Evolutionary conservation across 1,139 yeast genomes (phyloP).

Genomic region (Diutina scorzettiae): DNA sequence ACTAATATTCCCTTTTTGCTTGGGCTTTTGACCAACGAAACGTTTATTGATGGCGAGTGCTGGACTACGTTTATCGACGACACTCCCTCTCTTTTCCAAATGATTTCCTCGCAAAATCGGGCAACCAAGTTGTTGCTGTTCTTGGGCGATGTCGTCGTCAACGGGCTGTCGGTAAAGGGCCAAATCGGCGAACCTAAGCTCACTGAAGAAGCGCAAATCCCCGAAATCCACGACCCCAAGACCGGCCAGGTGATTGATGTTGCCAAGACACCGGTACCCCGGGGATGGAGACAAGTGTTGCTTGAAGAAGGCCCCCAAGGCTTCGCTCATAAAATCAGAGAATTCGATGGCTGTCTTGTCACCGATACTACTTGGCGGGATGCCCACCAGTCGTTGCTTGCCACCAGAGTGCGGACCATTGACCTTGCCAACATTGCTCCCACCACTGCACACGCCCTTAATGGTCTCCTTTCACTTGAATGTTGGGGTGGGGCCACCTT

Average conservation of each 20-base stretch:
- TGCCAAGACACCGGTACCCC: slow-evolving; percentile 40
- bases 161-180: slow-evolving; percentile 92
- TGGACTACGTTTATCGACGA: slow-evolving; percentile 99
- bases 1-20: slow-evolving; percentile 93
- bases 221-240: slow-evolving; percentile 49
- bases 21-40: slow-evolving; percentile 84
- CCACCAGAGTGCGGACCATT: slow-evolving; percentile 92
- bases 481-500: slow-evolving; percentile 99
- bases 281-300: slow-evolving; percentile 88
- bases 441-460: slow-evolving; percentile 80
- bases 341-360: slow-evolving; percentile 72
- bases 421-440: slow-evolving; percentile 89
- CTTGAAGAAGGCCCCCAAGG: slow-evolving; percentile 78
- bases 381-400: slow-evolving; percentile 96
- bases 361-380: slow-evolving; percentile 99
- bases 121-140: slow-evolving; percentile 87
- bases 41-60: slow-evolving; percentile 80
- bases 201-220: slow-evolving; percentile 61
- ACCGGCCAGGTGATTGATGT: slow-evolving; percentile 51
- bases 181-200: slow-evolving; percentile 89
- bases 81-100: slow-evolving; percentile 89
- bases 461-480: slow-evolving; percentile 89
- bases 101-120: slow-evolving; percentile 92
- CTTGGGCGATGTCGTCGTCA: slow-evolving; percentile 85
- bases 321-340: slow-evolving; percentile 80